Evolutionary conservation across 768 basidiomycete species (phyloP).

Genomic region (Lentinula raphanica): DNA sequence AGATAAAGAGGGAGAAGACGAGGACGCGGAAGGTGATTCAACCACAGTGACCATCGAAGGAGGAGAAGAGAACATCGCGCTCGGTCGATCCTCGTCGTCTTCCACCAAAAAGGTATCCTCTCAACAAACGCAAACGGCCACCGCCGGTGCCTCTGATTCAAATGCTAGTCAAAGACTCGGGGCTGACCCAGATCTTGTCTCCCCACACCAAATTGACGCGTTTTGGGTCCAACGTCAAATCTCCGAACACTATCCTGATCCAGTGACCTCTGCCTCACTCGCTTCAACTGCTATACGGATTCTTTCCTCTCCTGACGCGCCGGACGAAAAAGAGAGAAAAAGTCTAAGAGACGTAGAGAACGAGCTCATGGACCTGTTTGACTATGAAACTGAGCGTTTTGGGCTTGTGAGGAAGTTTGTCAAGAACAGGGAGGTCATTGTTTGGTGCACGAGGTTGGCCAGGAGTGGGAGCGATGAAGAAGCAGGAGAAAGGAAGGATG

Average conservation of each 20-base stretch:
- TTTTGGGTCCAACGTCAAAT: slow-evolving; percentile 99
- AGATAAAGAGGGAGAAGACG: slow-evolving; percentile 30
- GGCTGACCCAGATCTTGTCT: slow-evolving; percentile 76
- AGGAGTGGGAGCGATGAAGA: slow-evolving; percentile 86
- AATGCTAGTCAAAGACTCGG: slow-evolving; percentile 60
- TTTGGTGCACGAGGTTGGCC: slow-evolving; percentile 97
- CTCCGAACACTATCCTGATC: slow-evolving; percentile 86
- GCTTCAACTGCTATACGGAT: too few species aligned
- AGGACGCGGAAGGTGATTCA: slow-evolving; percentile 25
- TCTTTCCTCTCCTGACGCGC: slow-evolving; percentile 75
- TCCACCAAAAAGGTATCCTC: too few species aligned
- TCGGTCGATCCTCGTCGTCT: too few species aligned
- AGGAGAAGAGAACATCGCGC: slow-evolving; percentile 38
- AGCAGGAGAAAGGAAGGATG: slow-evolving; percentile 80
- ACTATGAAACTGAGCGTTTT: slow-evolving; percentile 88
- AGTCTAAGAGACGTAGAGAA: slow-evolving; percentile 92
- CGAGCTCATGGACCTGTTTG: slow-evolving; percentile 93
- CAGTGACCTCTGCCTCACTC: slow-evolving; percentile 87
- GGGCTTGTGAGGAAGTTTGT: slow-evolving; percentile 85
- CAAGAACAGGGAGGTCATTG: slow-evolving; percentile 92
- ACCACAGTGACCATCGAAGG: slow-evolving; percentile 38
- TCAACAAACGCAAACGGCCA: too few species aligned
- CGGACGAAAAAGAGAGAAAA: too few species aligned
- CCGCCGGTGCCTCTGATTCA: slow-evolving; percentile 62
- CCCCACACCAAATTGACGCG: slow-evolving; percentile 89